Evolutionary conservation across 2,329 filamentous ascomycete genomes (phyloP).

Genomic region (Domatiomyces globalis): DNA sequence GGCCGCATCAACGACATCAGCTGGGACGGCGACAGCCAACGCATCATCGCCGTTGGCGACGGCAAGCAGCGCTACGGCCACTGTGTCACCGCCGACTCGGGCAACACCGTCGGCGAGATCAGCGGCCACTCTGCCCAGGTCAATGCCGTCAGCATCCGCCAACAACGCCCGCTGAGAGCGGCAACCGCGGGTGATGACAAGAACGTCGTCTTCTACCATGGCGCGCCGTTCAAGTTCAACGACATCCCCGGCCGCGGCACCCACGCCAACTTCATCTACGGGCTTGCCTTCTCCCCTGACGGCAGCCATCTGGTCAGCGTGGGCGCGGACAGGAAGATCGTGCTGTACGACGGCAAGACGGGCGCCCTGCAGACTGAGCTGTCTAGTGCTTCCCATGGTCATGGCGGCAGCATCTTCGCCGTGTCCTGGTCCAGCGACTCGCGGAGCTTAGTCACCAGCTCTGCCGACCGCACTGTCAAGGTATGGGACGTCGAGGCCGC

Average conservation of each 20-base stretch:
- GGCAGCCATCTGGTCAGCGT: constrained; percentile 71
- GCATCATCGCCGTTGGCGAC: constrained; percentile 89
- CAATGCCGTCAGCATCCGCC: constrained; percentile 79
- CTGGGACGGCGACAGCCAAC: constrained; percentile 94
- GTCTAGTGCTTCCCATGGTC: constrained; percentile 55
- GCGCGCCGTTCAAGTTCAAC: constrained; percentile 91
- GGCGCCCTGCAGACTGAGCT: constrained; percentile 68
- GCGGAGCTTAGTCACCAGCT: constrained; percentile 74
- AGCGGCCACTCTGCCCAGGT: constrained; percentile 79
- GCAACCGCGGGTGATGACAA: constrained; percentile 85
- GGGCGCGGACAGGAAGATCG: constrained; percentile 82
- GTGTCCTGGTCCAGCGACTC: constrained; percentile 84
- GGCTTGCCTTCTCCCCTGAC: constrained; percentile 78
- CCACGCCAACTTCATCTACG: constrained; percentile 82
- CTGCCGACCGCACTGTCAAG: constrained; percentile 86
- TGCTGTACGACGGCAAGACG: constrained; percentile 92
- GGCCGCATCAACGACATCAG: constrained; percentile 92
- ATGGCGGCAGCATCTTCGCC: constrained; percentile 84
- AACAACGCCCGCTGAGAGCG: constrained; percentile 78
- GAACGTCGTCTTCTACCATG: constrained; percentile 81
- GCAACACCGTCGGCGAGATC: constrained; percentile 91
- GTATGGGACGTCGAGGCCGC: constrained; percentile 81
- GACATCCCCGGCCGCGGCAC: constrained; percentile 52
- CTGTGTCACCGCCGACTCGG: constrained; percentile 88
- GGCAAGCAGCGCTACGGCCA: constrained; percentile 87